Base-by-base conservation (phyloP, 169 alveolate species). In the Plasmodium ovale region DNA sequence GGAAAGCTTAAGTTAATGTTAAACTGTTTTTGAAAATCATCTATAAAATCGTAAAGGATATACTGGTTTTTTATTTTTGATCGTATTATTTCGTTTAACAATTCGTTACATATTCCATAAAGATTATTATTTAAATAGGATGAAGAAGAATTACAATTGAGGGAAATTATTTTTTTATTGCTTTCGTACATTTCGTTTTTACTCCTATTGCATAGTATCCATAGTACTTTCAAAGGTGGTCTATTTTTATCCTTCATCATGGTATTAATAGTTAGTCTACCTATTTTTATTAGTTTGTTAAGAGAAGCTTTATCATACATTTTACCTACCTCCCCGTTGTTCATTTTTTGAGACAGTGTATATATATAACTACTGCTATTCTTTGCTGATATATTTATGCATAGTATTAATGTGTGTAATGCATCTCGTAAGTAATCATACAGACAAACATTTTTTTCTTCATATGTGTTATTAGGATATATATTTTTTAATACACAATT, bases 1-100 rank as follows among this genome's bases (percentile, higher is more conserved):
- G 87, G 87, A 2, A 47, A 29, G 23, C 33, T 44, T 4, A 72
- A 14, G 21, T 72, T 72, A n/a, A 72, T 53, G 23, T 72, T 72
- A 23, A 54, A 44, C 27, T 72, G 87, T 29, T 47, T 72, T 47
- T 72, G 87, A 60, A 72, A 72, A 44, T 72, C 87, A 47, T 60
- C 37, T 60, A 72, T 23, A 27, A 72, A 72, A 23, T 72, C 87
- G 54, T 72, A 72, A 39, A 72, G 49, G 33, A 72, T 72, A 35
- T 25, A 19, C 56, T 72, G 87, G 2, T 23, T 58, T 56, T 62
- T 42, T 14, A 56, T 42, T 60, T 56, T 72, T 44, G 60, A 35
- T n/a, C 31, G 25, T 44, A 44, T 72, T 54, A 72, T 72, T n/a
- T 54, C 25, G 49, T 60, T 72, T 31, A 72, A 33, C 37, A 72